Conservation (phyloP, 1,284 basidiomycete genomes). For the Coniferiporia weirii region DNA sequence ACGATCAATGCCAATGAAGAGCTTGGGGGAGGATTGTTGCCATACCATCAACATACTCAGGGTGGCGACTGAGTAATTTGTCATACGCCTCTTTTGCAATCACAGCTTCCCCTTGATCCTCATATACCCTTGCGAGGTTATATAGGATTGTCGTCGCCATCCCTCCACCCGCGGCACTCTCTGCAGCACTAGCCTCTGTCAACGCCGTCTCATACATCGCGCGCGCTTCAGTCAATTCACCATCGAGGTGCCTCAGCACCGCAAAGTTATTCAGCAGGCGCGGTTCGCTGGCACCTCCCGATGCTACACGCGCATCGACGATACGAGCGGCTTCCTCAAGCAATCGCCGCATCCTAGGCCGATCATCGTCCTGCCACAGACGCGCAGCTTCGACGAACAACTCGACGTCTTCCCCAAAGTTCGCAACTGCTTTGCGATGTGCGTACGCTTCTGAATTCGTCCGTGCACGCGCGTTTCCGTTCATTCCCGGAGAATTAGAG, state of each 20-base stretch:
- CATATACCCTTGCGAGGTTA: constrained; percentile 85
- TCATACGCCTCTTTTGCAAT: constrained; percentile 82
- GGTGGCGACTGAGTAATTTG: constrained; percentile 78
- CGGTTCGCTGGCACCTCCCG: constrained; percentile 47
- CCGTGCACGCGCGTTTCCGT: constrained; percentile 40
- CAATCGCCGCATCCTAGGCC: constrained; percentile 68
- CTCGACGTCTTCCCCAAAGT: constrained; percentile 71
- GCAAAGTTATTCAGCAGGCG: constrained; percentile 82
- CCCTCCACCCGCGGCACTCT: constrained; percentile 51
- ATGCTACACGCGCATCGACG: constrained; percentile 46
- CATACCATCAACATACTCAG: constrained; percentile 89
- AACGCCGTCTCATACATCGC: constrained; percentile 65
- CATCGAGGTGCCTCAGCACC: constrained; percentile 69
- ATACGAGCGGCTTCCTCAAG: constrained; percentile 69
- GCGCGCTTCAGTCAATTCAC: constrained; percentile 51
- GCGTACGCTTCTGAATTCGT: constrained; percentile 26
- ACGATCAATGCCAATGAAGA: not conserved
- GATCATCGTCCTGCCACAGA: constrained; percentile 78
- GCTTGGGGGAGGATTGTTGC: constrained; percentile 25
- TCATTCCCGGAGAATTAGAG: constrained; percentile 28
- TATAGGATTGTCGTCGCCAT: constrained; percentile 81
- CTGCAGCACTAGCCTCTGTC: constrained; percentile 46
- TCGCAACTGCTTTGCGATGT: constrained; percentile 40
- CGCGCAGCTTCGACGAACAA: constrained; percentile 84
- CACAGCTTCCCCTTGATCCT: constrained; percentile 68